phyloP scores from a whole-genome alignment of 495 filamentous ascomycete genomes.

The Podospora pseudoanserina region DNA sequence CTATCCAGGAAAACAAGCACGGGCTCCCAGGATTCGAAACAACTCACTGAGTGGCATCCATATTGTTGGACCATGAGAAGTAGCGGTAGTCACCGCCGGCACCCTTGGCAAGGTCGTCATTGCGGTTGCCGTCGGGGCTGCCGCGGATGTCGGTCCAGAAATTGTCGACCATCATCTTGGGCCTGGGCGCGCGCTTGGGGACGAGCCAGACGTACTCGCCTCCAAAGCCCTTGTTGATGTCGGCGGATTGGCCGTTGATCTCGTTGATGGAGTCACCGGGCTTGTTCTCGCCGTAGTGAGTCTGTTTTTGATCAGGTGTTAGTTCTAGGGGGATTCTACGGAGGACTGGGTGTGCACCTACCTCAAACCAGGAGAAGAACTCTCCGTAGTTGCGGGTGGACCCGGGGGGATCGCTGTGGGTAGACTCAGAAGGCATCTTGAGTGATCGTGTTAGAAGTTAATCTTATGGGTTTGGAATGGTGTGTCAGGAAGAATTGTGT shows the following conservation, averaged over 20 bases:
- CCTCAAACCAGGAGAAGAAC: conserved; percentile 4
- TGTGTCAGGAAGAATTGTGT: neutral
- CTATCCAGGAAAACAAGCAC: neutral
- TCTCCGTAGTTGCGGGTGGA: neutral
- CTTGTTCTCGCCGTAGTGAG: neutral
- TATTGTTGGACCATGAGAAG: neutral
- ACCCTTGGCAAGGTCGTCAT: neutral
- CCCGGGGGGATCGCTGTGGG: neutral
- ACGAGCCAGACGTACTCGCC: neutral
- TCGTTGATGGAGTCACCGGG: neutral
- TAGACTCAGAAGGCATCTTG: neutral
- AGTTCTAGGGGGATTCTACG: neutral
- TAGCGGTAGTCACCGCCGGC: neutral
- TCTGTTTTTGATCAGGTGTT: neutral
- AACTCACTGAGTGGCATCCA: neutral
- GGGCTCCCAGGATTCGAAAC: too few relatives aligned
- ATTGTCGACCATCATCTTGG: conserved; percentile 2
- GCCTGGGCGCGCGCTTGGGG: neutral
- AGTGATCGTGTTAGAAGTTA: neutral
- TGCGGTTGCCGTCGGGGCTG: neutral
- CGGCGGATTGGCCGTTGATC: neutral
- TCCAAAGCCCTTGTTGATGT: neutral
- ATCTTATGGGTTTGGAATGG: neutral
- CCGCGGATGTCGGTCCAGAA: neutral
- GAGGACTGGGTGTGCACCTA: neutral